Evolutionary conservation across 495 filamentous ascomycete genomes (phyloP), one percentile per base, ranked within the genome.

Genomic region (Clavariopsis aquatica): DNA sequence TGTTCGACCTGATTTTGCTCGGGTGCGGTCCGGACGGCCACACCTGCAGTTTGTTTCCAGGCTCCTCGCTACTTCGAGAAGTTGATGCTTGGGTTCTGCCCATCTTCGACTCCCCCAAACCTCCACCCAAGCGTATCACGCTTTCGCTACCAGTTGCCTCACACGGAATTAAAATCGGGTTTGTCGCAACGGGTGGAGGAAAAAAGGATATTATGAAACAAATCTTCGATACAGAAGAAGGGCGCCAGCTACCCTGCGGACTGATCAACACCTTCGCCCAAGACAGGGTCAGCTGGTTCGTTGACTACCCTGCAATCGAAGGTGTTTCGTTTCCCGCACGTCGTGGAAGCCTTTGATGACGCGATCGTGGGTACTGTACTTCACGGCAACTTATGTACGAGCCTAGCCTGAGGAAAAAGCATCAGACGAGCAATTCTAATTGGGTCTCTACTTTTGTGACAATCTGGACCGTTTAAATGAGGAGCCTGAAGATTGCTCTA

Each of bases 1-100:
- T 96, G 65, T 98, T 98, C 72, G 94, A 98, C 72, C 81, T 98
- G 26, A 80, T 98, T 22, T 83, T 98, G 19, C 85, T 98, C 47
- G 94, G 94, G 60, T 93, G 89, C 69, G 94, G 94, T 2, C 94
- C 93, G 17, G 94, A 98, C 73, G 94, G 94, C 38, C 94, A 98
- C 77, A 97, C 94, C 24, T 98, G 95, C 88, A 92, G 87, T 68
- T 81, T 98, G 28, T 98, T 98, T 80, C 95, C 94, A 6, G 87
- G 88, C 26, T 93, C 96, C 68, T 85, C 86, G 47, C 81, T 98
- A 43, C 81, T 98, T 64, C 85, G 93, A 45, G 94, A 98, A 80
- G 85, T 85, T 61, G 87, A 89, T 69, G 93, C 92, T 34, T 98
- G 94, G 94, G 92, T 97, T 12, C 87, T 89, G 5, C 83, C 93